Evolutionary conservation across 2,329 filamentous ascomycete genomes (phyloP).

Genomic region (Claviceps fusiformis): DNA sequence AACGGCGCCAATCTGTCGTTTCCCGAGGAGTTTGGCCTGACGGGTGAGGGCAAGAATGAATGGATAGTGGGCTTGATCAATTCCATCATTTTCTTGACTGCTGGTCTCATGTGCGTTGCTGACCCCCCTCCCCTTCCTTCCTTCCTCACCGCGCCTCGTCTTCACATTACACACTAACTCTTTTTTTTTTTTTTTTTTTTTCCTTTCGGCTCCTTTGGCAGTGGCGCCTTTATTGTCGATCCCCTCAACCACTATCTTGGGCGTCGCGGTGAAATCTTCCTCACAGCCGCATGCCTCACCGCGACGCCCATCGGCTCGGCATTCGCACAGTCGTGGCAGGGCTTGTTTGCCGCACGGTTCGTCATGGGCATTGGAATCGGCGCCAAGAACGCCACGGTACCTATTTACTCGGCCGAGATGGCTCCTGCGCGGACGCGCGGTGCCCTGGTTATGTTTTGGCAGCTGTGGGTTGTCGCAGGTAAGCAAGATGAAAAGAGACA

Average conservation of each 20-base stretch:
- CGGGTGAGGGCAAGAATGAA: conserved; percentile 27
- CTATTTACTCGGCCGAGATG: conserved; percentile 62
- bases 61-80: conserved; percentile 20
- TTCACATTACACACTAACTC: neutral
- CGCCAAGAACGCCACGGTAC: conserved; percentile 48
- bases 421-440: conserved; percentile 53
- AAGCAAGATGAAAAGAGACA: neutral
- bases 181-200: too few species aligned
- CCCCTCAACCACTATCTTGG: conserved; percentile 49
- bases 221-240: conserved; percentile 17
- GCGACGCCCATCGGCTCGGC: conserved; percentile 43
- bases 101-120: conserved; percentile 42
- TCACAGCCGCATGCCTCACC: conserved; percentile 35
- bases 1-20: conserved; percentile 49
- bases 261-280: conserved; percentile 51
- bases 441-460: conserved; percentile 70
- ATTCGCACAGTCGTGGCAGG: conserved; percentile 50
- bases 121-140: too few species aligned
- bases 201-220: conserved; percentile 3
- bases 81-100: conserved; percentile 20
- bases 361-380: conserved; percentile 56
- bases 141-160: neutral
- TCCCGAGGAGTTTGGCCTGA: conserved; percentile 27
- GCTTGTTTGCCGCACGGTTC: conserved; percentile 52
- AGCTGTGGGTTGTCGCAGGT: conserved; percentile 19